Evolutionary conservation across 768 basidiomycete species (phyloP).

Genomic region (Rhodosporidiobolus odoratus): DNA sequence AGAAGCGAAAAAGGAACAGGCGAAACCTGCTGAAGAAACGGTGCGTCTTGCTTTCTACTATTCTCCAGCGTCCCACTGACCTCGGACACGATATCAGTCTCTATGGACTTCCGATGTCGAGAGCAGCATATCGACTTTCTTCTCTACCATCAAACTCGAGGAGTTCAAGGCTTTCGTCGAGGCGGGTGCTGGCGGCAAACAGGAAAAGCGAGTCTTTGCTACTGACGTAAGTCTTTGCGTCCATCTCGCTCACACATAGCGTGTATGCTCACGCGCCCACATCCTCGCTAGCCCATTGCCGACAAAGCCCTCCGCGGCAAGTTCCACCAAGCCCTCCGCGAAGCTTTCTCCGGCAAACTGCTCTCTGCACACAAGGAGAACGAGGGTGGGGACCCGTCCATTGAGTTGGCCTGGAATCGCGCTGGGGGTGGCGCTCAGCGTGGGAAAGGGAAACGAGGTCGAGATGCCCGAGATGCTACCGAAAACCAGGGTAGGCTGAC

Average conservation of each 20-base stretch:
- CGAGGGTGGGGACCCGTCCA: conserved; percentile 14
- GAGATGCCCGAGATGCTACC: neutral
- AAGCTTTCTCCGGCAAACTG: conserved; percentile 73
- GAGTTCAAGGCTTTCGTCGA: conserved; percentile 48
- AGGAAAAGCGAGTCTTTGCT: conserved; percentile 4
- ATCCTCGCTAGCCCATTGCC: conserved; percentile 47
- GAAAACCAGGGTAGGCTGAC: neutral
- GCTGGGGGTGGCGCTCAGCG: neutral
- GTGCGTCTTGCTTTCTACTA: neutral
- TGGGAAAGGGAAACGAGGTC: neutral
- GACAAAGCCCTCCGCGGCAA: conserved; percentile 74
- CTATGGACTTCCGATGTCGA: conserved; percentile 22
- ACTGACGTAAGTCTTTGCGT: conserved; percentile 34
- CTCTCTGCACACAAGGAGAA: conserved; percentile 63
- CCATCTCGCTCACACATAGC: neutral
- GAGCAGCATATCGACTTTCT: neutral
- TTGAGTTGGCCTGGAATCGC: conserved; percentile 35
- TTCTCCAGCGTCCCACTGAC: neutral
- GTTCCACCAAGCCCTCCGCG: conserved; percentile 73
- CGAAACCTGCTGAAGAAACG: neutral
- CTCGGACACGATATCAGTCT: neutral
- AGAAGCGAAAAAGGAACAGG: neutral
- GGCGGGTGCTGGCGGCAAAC: conserved; percentile 3
- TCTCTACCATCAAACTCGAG: conserved; percentile 50
- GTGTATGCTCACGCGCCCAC: too few relatives aligned